Conservation (phyloP, 495 filamentous ascomycete species). For the Podospora pseudocomata region DNA sequence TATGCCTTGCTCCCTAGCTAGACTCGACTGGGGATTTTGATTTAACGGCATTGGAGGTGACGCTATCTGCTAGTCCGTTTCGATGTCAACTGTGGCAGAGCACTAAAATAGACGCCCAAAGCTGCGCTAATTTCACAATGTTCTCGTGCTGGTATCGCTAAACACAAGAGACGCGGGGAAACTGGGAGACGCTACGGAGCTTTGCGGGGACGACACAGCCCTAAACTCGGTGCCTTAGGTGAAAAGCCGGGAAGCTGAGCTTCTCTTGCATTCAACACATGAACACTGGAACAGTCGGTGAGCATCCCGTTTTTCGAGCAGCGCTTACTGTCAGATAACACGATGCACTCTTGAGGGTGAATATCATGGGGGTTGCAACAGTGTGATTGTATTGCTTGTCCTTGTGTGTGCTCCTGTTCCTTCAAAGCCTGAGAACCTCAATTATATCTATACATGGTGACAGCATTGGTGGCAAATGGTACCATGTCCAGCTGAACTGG, state of each 20-base stretch:
- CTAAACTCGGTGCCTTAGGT: neutral
- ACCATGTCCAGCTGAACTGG: too few relatives aligned
- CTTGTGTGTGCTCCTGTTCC: too few relatives aligned
- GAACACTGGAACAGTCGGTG: conserved; percentile 4
- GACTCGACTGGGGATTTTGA: neutral
- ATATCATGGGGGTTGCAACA: too few relatives aligned
- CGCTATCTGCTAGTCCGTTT: neutral
- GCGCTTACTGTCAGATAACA: too few relatives aligned
- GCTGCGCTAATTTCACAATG: neutral
- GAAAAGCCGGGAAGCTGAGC: conserved; percentile 2
- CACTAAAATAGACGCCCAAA: neutral
- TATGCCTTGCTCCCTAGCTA: too few relatives aligned
- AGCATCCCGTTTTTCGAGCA: neutral
- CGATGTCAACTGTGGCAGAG: too few relatives aligned
- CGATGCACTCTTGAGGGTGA: too few relatives aligned
- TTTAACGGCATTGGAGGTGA: neutral
- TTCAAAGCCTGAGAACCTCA: too few relatives aligned
- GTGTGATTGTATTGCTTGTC: too few relatives aligned
- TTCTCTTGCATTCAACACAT: conserved; percentile 4
- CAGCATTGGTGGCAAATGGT: too few relatives aligned
- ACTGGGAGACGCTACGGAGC: neutral
- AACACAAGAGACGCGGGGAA: neutral
- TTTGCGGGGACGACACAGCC: neutral
- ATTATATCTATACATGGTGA: too few relatives aligned
- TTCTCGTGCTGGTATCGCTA: neutral